Percentiles rank a stretch among this genome's conserved stretches.
Evolutionary conservation across 2,329 filamentous ascomycete species (phyloP).

Genomic region (Aspergillus tubingensis): DNA sequence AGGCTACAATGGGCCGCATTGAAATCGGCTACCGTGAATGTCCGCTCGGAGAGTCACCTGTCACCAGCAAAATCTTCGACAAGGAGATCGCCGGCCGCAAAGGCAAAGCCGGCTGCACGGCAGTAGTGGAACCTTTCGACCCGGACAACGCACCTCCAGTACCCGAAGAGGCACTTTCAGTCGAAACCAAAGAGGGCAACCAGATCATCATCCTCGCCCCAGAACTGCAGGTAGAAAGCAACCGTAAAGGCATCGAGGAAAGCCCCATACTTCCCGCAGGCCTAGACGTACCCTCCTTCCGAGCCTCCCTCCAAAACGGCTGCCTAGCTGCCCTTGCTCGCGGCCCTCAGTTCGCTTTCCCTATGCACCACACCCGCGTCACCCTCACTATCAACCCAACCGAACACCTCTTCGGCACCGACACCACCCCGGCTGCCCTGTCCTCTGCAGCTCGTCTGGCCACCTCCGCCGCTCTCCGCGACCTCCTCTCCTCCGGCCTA

Average conservation of each 20-base stretch:
- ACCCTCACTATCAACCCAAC: conserved; percentile 67
- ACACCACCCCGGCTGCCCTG: conserved; percentile 66
- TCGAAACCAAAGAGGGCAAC: conserved; percentile 67
- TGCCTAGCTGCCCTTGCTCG: conserved; percentile 80
- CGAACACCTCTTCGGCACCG: conserved; percentile 65
- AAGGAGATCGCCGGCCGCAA: conserved; percentile 76
- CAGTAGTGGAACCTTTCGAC: conserved; percentile 62
- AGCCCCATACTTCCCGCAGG: conserved; percentile 56
- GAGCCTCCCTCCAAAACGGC: conserved; percentile 70
- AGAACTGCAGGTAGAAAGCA: conserved; percentile 44
- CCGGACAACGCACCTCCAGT: conserved; percentile 24
- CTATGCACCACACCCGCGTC: conserved; percentile 74
- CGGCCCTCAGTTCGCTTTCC: conserved; percentile 77
- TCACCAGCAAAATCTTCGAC: conserved; percentile 69
- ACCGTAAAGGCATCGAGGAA: conserved; percentile 43
- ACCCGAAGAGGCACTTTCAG: conserved; percentile 36
- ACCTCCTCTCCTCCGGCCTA: conserved; percentile 45
- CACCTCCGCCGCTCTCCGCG: conserved; percentile 68
- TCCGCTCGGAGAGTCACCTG: conserved; percentile 59
- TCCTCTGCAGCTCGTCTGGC: conserved; percentile 69
- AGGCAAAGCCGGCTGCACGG: conserved; percentile 75
- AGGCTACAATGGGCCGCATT: conserved; percentile 81
- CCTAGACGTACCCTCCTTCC: conserved; percentile 52
- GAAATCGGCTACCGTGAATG: conserved; percentile 95
- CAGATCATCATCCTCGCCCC: conserved; percentile 60